Percentiles rank a stretch among this genome's conserved stretches.
Conservation (phyloP, 345 rosid species). For the Rhodamnia argentea region DNA sequence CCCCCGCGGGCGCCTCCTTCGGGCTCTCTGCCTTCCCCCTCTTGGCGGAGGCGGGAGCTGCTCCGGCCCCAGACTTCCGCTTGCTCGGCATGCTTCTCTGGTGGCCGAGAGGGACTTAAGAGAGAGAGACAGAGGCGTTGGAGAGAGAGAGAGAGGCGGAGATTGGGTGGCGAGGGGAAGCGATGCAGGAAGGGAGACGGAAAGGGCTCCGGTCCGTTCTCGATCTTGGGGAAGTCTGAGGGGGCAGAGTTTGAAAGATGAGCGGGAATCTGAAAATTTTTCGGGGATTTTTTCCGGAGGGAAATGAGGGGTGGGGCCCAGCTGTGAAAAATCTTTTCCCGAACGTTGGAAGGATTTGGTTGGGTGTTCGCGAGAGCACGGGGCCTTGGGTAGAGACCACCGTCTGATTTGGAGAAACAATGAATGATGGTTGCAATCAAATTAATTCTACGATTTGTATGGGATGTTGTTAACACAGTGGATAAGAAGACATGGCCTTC, state of each 20-base stretch:
- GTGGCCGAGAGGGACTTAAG: background rate
- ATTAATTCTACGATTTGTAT: too few species aligned
- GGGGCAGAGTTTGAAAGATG: background rate
- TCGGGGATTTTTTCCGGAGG: background rate
- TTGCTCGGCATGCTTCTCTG: background rate
- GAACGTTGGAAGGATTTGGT: background rate
- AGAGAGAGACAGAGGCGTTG: background rate
- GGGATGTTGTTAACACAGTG: too few species aligned
- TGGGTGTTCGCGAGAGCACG: too few species aligned
- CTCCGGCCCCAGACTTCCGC: background rate
- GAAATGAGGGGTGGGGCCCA: background rate
- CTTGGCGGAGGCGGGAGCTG: background rate
- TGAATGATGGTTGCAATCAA: too few species aligned
- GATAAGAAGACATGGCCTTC: too few species aligned
- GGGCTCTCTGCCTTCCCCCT: background rate
- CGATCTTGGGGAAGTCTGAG: background rate
- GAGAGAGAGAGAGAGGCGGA: slow-evolving; percentile 34
- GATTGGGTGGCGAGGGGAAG: slow-evolving; percentile 8
- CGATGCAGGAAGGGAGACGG: slow-evolving; percentile 1
- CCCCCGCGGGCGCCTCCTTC: background rate
- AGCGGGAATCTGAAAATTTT: background rate
- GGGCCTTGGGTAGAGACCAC: too few species aligned
- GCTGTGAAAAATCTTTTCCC: background rate
- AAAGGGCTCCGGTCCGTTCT: background rate
- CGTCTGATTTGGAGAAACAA: too few species aligned